Base-by-base conservation (phyloP, 306 rosid species). In the Trifolium subterraneum region DNA sequence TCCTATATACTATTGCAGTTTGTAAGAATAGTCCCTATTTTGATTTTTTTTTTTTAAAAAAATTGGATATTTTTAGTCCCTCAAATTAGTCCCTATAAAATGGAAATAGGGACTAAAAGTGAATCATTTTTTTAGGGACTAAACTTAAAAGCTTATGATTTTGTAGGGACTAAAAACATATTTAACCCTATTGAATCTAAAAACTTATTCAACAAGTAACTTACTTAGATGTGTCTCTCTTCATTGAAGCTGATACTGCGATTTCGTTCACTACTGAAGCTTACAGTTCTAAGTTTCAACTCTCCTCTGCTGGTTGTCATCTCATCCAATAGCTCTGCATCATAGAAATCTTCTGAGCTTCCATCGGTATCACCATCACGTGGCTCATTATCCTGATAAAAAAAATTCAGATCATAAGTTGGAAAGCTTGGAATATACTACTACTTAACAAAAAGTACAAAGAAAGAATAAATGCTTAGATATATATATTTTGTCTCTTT, bases 271-370 rank as follows among this genome's bases (percentile, higher is more conserved):
- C 60, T 81, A 1, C 6, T 29, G 86, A 76, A 77, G 81, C 92
- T 93, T 33, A 82, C 52, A 44, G 85, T 62, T 86, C 91, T 88
- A 64, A 81, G 88, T 82, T 89, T 93, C 85, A 91, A 70, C 78
- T 93, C 98, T 75, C 97, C 96, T 68, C 98, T 87, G 67, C 52
- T 82, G 22, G 96, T 91, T 68, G 97, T 93, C 88, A 88, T 87
- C 79, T 87, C 94, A 76, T 93, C 98, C 75, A 93, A 85, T 54
- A 88, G 76, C 84, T 93, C 98, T 2, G 85, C 87, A 31, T 89
- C 96, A n/a, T 75, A 85, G 85, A 77, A 82, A 35, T 84, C 92
- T 4, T 88, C 89, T 0, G 83, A 6, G 56, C 61, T 75, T 54
- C 66, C 86, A 0, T 77, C 87, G 1, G n/a, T 23, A 16, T 72